Evolutionary conservation across 2,329 filamentous ascomycete species (phyloP), one percentile per base, ranked within the genome.

Genomic region (Clarireedia hainanense): DNA sequence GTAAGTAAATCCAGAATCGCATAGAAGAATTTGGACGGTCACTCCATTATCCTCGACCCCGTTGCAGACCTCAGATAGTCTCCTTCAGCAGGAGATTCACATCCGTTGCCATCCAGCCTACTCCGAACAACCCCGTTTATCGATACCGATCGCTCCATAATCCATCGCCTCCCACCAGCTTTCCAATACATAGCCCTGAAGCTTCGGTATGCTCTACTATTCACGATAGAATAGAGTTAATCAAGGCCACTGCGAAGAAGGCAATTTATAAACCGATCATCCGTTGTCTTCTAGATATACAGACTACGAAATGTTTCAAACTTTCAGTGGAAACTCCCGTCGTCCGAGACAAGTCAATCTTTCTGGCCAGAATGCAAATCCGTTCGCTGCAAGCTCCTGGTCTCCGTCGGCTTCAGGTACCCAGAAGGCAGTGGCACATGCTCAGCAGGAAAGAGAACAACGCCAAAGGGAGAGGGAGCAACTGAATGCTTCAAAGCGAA

Each of bases 311-410:
- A 96, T 96, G 92, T 95, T 94, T 74, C 85, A 88, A 59, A 91
- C 88, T 53, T 99, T 99, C 74, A 94, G 89, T 24, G 94, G 94
- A 64, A 89, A 75, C 72, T 89, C 90, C 65, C 85, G 89, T 67
- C 88, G 89, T 63, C 86, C 87, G 59, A 86, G 94, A 62, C 91
- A 96, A 70, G 90, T 97, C 69, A 96, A 97, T 73, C 85, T 99
- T 59, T 94, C 90, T 63, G 94, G 91, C 60, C 86, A 91, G 64
- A 83, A 82, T 62, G 76, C 77, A 50, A 95, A 96, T 67, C 89
- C 91, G 3, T 95, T 94, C 70, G 84, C 80, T 58, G 81, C 81
- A 62, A 78, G 78, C 34, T 75, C 77, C 43, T 82, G 83, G 77
- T 74, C 75, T 15, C 75, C 80, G 4, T 73, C 78, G 12, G 78